Conservation (phyloP, 192 early-diverging fungal genomes). For the Paraglomus brasilianum region DNA sequence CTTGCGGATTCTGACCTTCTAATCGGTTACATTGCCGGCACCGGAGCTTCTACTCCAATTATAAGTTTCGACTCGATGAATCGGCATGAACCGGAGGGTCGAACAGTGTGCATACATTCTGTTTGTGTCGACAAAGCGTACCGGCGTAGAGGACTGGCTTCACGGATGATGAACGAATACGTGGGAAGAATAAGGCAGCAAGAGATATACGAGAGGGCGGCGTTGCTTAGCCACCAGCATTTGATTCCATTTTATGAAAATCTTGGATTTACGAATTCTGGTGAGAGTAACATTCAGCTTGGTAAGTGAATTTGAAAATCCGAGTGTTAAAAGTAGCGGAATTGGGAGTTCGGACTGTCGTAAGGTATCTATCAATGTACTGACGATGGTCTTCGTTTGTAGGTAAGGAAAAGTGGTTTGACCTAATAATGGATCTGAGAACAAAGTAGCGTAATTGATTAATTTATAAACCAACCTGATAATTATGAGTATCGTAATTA, state of each 20-base stretch:
- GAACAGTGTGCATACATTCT: conserved; percentile 68
- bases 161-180: conserved; percentile 48
- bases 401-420: conserved; percentile 32
- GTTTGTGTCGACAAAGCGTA: conserved; percentile 54
- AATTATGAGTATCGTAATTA: no score
- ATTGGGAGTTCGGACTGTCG: neutral
- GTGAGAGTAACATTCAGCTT: conserved; percentile 58
- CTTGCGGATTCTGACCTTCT: no score
- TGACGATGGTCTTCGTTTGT: neutral
- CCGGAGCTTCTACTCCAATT: conserved; percentile 57
- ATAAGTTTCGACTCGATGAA: conserved; percentile 63
- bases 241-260: conserved; percentile 59
- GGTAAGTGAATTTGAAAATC: no score
- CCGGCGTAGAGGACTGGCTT: conserved; percentile 60
- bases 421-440: conserved; percentile 7
- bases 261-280: conserved; percentile 57
- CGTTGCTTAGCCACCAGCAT: conserved; percentile 56
- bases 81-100: conserved; percentile 57
- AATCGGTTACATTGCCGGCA: conserved; percentile 46
- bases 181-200: conserved; percentile 32
- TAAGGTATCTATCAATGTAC: neutral
- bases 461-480: no score
- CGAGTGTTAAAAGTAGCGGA: no score
- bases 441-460: no score
- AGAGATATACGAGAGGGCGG: conserved; percentile 49